Base-by-base conservation (phyloP, 1,139 yeast species). In the Taphrina confusa region DNA sequence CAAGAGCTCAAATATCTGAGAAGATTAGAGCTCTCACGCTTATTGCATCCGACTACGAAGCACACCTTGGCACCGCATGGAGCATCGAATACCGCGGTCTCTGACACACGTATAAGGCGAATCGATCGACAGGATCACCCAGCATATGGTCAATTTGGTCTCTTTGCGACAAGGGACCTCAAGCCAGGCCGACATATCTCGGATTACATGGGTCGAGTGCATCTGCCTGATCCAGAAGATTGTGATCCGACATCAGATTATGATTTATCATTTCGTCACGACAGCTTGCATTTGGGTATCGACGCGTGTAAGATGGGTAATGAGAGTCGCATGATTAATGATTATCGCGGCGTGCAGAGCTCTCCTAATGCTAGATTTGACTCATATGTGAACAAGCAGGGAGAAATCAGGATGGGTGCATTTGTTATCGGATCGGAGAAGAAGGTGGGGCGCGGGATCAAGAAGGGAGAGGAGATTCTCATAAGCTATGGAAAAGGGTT, bases 311-410 rank as follows among this genome's bases (percentile, higher is more conserved):
- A 57, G 39, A 49, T 61, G 62, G 72, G 72, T 6, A 65, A 66
- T 37, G 72, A 69, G 44, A 71, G 70, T 2, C 63, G 72, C 9
- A 68, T 69, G 71, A 66, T 69, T 33, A 69, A 69, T 46, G 72
- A 69, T 54, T 69, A 69, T 39, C 62, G 72, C n/a, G 71, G 71
- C 4, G 65, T 69, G 14, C 63, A 58, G 30, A 51, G 45, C 25
- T 60, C 62, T 12, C 69, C 71, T 9, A 69, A 69, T 44, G 71
- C 68, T 23, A 51, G 60, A 49, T 69, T 69, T 51, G 71, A 68
- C 39, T 66, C 69, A 37, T 63, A 66, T 12, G 57, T 60, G 8
- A 66, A 63, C 6, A 57, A 45, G 23, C 60, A 50, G 18, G 69
- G 68, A 3, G 67, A 68, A 52, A 16, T 39, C 30, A 34, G 60